These are phyloP conservation scores for Verticillium isaacii DNA, from an alignment of 2,329 filamentous ascomycete species.

Conservation along the genomic window DNA sequence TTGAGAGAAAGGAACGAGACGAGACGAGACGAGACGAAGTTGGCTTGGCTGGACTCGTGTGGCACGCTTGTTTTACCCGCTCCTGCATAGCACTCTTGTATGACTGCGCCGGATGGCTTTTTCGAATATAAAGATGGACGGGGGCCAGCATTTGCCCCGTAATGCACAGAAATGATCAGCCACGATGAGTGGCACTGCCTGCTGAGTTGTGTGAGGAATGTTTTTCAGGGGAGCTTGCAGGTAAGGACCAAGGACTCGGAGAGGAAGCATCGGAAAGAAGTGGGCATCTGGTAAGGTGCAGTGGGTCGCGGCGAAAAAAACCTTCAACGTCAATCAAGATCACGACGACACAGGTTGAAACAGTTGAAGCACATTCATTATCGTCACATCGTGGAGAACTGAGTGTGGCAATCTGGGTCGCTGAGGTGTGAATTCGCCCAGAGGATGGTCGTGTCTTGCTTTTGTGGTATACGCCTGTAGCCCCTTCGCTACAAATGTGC, in stretches of 20 bases:
- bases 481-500: conserved; percentile 45
- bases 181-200: too few species aligned
- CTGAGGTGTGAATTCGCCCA: neutral
- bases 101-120: neutral
- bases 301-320: too few species aligned
- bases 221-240: too few species aligned
- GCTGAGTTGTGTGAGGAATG: too few species aligned
- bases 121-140: neutral
- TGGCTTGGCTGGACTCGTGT: neutral
- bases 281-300: too few species aligned
- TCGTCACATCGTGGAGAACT: neutral
- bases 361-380: too few species aligned
- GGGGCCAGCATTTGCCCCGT: neutral
- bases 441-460: conserved; percentile 3
- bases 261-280: too few species aligned
- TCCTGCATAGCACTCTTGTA: neutral
- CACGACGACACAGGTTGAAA: too few species aligned
- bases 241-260: too few species aligned
- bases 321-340: too few species aligned
- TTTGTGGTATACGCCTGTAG: conserved; percentile 35
- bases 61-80: neutral
- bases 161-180: neutral
- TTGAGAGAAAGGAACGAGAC: neutral
- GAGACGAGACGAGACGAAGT: neutral
- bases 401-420: neutral